A percentile compares a stretch with the other conserved stretches of the same genome.
phyloP scores from a whole-genome alignment of 2,329 filamentous ascomycete genomes.

The Thelonectria rubi region DNA sequence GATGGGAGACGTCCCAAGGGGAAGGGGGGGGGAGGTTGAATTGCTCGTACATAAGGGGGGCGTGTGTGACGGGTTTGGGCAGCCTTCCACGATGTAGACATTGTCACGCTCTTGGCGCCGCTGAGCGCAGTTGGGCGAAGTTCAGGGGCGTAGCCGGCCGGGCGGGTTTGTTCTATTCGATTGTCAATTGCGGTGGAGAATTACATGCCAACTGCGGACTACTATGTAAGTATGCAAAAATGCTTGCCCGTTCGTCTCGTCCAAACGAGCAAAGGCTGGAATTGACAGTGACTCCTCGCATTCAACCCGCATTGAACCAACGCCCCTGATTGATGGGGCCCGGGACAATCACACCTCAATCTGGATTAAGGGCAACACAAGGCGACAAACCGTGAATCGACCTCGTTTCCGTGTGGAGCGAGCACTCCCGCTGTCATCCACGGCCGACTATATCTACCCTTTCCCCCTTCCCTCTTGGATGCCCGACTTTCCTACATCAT shows the following conservation, averaged over 20 bases:
- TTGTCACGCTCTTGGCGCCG: not conserved
- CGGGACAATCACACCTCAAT: not conserved
- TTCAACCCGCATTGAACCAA: not conserved
- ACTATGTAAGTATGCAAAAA: no score
- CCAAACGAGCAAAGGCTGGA: no score
- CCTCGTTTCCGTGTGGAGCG: not conserved
- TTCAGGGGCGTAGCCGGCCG: not conserved
- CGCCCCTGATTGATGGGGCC: not conserved
- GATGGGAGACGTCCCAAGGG: constrained; percentile 30
- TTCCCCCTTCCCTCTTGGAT: not conserved
- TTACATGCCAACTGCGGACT: no score
- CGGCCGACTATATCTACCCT: constrained; percentile 11
- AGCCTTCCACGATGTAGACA: not conserved
- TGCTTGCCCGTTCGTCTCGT: no score
- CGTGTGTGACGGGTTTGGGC: not conserved
- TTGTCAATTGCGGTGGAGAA: not conserved
- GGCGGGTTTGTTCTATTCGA: not conserved
- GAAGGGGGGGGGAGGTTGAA: constrained; percentile 24
- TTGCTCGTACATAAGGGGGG: constrained; percentile 11
- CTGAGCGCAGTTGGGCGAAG: not conserved
- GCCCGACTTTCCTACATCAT: constrained; percentile 19
- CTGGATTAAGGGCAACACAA: not conserved
- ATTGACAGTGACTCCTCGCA: not conserved
- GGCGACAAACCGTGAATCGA: not conserved
- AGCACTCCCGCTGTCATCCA: not conserved